Evolutionary conservation across 768 basidiomycete species (phyloP), one percentile per base, ranked within the genome.

Genomic region (Mycena venus): DNA sequence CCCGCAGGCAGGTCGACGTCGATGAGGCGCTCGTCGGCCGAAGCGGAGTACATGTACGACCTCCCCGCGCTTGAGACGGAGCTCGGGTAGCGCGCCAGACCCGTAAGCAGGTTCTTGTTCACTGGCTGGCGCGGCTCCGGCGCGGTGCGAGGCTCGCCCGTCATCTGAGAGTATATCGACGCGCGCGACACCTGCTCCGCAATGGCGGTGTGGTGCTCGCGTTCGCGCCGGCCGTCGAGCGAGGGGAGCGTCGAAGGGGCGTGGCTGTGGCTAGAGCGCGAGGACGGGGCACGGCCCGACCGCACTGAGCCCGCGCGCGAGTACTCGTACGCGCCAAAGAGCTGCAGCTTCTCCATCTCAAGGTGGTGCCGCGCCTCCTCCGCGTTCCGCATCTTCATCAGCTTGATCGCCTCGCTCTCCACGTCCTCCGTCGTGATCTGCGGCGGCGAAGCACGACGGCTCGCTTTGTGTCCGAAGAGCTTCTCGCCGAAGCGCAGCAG

Each of bases 61-160:
- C 89, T 84, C 72, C 89, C 88, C 8, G 84, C 79, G 69, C 87
- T 77, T 38, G 85, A 79, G 34, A 87, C 84, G 47, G 82, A 60
- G 73, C 75, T 75, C 61, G 79, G 82, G 77, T 81, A 59, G 74
- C 79, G 68, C 75, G 71, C 65, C 73, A 80, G 21, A 51, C 55
- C 49, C 17, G 60, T 14, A 19, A 74, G 59, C 8, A 72, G 67
- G 62, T 81, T 81, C 71, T 85, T 85, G 83, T 88, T 89, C 75
- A 94, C 86, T 23, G 94, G 93, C 82, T 92, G 89, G n/a, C 94
- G 88, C n/a, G 93, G 90, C 78, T 94, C 92, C 8, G 94, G 91
- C 49, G 86, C 89, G 31, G 84, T 85, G 36, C 89, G 88, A 74
- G 90, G 90, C 40, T 86, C 79, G 23, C 94, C 94, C 12, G 93